Percentiles rank a stretch among this genome's conserved stretches.
phyloP scores from a whole-genome alignment of 345 rosid species.

The Punica granatum region DNA sequence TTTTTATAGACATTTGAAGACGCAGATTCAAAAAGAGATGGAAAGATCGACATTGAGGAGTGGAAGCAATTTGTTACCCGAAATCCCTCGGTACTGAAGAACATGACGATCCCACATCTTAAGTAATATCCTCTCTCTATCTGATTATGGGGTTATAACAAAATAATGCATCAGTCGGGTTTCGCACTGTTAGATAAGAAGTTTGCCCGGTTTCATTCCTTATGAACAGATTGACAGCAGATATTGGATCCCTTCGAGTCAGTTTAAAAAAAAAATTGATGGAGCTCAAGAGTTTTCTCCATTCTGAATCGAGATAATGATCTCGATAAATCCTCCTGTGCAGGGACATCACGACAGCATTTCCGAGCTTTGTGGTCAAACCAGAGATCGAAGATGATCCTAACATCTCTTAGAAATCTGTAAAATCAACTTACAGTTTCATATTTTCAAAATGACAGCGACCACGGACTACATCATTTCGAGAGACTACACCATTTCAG shows the following conservation, averaged over 20 bases:
- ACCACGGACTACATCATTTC: neutral
- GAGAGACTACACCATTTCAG: neutral
- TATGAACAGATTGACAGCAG: too few relatives aligned
- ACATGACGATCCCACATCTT: slow-evolving; percentile 41
- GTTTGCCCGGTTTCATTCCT: neutral
- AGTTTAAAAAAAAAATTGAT: too few relatives aligned
- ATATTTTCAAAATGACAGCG: neutral
- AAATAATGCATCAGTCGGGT: neutral
- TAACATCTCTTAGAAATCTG: neutral
- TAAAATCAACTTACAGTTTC: neutral
- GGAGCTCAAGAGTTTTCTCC: too few relatives aligned
- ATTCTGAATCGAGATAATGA: neutral
- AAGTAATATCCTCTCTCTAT: slow-evolving; percentile 1
- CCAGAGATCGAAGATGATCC: slow-evolving; percentile 19
- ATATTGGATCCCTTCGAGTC: too few relatives aligned
- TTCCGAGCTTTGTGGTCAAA: slow-evolving; percentile 27
- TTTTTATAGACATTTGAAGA: slow-evolving; percentile 35
- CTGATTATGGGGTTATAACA: neutral
- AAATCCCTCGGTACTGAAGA: slow-evolving; percentile 31
- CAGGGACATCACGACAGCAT: slow-evolving; percentile 31
- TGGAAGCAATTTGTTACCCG: slow-evolving; percentile 26
- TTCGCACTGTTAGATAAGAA: neutral
- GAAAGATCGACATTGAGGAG: slow-evolving; percentile 35
- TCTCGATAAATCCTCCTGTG: neutral
- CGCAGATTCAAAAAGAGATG: slow-evolving; percentile 32